Evolutionary conservation across 768 basidiomycete species (phyloP), one percentile per base, ranked within the genome.

Genomic region (Calocybe cyanea): DNA sequence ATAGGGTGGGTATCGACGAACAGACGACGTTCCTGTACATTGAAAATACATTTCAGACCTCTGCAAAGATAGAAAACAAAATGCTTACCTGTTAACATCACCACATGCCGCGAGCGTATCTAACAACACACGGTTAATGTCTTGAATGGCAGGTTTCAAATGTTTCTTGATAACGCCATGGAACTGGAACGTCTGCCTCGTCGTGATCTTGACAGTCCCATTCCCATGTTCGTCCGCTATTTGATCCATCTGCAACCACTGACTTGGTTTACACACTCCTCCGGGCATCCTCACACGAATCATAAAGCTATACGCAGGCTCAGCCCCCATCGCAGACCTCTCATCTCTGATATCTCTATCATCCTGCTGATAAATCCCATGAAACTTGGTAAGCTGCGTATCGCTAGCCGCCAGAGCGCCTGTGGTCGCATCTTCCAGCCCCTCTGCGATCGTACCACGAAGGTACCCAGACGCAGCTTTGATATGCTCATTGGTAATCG

Each of bases 401-500:
- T 99, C 96, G 52, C 82, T 84, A 4, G 92, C 72, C 10, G 93
- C 86, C 23, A 98, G 80, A n/a, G 91, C 89, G 41, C 92, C 95
- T 1, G 95, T 96, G 44, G 74, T 80, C 44, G 70, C 76, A 63
- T 98, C 95, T 53, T 78, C 73, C 28, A 99, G 77, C 37, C 96
- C 95, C 62, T 98, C 94, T 1, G 72, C 75, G 63, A 99, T 98
- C 30, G 96, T 98, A 2, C 96, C 96, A 43, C 96, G 87, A 17
- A 97, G 78, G 69, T 87, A 97, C 45, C 84, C 81, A 38, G 88
- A 92, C 4, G 95, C 93, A 38, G 89, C 96, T 72, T 98, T 99
- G 78, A 98, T 97, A 66, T 98, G 92, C 68, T 99, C 96, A 72
- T 98, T 97, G 44, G 96, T 97, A 64, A 99, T 95, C 1, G 91